A percentile compares a stretch with the other conserved stretches of the same genome.
phyloP scores from a whole-genome alignment of 1,139 yeast genomes.

The Magnusiomyces sp. region DNA sequence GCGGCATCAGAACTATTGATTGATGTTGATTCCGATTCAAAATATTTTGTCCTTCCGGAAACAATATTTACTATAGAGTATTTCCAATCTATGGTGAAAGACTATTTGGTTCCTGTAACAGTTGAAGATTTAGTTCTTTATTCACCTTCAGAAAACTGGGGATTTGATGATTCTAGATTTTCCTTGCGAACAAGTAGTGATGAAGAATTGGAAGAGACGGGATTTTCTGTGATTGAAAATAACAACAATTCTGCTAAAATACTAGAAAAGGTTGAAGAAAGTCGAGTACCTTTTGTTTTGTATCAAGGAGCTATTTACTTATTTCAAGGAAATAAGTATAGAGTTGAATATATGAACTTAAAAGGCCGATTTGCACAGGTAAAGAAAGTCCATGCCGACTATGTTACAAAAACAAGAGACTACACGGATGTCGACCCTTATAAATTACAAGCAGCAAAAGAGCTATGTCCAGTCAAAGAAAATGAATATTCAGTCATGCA shows the following conservation, averaged over 20 bases:
- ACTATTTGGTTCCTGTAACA: conserved; percentile 13
- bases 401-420: conserved; percentile 89
- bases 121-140: conserved; percentile 6
- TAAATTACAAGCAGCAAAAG: conserved; percentile 42
- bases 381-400: conserved; percentile 79
- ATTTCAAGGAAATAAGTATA: conserved; percentile 86
- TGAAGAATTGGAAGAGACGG: conserved; percentile 47
- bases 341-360: conserved; percentile 74
- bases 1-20: conserved; percentile 85
- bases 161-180: conserved; percentile 44
- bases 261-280: conserved; percentile 85
- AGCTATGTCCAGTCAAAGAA: neutral
- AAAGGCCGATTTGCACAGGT: conserved; percentile 64
- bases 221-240: conserved; percentile 79
- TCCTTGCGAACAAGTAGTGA: conserved; percentile 26
- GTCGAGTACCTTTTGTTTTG: conserved; percentile 79
- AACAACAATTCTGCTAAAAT: conserved; percentile 67
- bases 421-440: conserved; percentile 86
- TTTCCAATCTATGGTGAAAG: conserved; percentile 11
- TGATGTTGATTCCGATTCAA: conserved; percentile 40
- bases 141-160: too few relatives aligned
- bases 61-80: neutral
- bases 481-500: conserved; percentile 24
- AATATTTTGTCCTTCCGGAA: conserved; percentile 40
- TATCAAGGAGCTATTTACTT: conserved; percentile 94